Conservation (phyloP, 2,329 filamentous ascomycete genomes). For the Didymella lethalis region DNA sequence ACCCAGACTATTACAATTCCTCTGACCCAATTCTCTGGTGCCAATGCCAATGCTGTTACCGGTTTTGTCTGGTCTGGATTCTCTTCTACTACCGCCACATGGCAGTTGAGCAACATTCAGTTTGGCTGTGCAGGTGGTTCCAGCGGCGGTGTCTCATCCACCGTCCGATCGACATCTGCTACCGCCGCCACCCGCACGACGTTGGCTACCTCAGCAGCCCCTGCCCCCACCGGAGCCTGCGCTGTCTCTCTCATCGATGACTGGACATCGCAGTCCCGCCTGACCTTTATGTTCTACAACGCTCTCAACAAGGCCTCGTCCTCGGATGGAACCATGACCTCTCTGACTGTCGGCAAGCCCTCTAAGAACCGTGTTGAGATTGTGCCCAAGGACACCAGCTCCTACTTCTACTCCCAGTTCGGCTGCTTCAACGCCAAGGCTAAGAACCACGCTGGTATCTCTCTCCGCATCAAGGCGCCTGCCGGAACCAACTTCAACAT, state of each 20-base stretch:
- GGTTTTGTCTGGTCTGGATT: slow-evolving; percentile 57
- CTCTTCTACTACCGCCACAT: slow-evolving; percentile 50
- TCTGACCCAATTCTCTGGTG: slow-evolving; percentile 58
- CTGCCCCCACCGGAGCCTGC: slow-evolving; percentile 50
- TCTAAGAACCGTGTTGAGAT: slow-evolving; percentile 59
- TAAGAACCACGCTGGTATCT: slow-evolving; percentile 62
- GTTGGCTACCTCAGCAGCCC: slow-evolving; percentile 19
- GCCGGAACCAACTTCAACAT: slow-evolving; percentile 61
- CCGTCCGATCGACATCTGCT: slow-evolving; percentile 15
- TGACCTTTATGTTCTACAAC: slow-evolving; percentile 69
- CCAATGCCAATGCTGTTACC: slow-evolving; percentile 60
- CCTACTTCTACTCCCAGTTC: slow-evolving; percentile 67
- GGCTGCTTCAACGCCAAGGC: slow-evolving; percentile 62
- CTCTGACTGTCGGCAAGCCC: slow-evolving; percentile 61
- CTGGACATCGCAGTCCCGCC: slow-evolving; percentile 67
- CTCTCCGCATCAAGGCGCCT: slow-evolving; percentile 63
- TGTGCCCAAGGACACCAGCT: slow-evolving; percentile 57
- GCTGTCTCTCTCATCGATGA: slow-evolving; percentile 63
- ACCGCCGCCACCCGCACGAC: slow-evolving; percentile 14
- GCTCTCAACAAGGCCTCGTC: slow-evolving; percentile 63
- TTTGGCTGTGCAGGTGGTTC: slow-evolving; percentile 52
- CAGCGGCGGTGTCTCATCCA: slow-evolving; percentile 17
- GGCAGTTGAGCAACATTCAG: slow-evolving; percentile 60
- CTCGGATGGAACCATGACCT: slow-evolving; percentile 66
- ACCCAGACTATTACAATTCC: slow-evolving; percentile 62